These are phyloP conservation scores for Malus hybrid DNA, from an alignment of 331 rosid species.

Conservation along the genomic window DNA sequence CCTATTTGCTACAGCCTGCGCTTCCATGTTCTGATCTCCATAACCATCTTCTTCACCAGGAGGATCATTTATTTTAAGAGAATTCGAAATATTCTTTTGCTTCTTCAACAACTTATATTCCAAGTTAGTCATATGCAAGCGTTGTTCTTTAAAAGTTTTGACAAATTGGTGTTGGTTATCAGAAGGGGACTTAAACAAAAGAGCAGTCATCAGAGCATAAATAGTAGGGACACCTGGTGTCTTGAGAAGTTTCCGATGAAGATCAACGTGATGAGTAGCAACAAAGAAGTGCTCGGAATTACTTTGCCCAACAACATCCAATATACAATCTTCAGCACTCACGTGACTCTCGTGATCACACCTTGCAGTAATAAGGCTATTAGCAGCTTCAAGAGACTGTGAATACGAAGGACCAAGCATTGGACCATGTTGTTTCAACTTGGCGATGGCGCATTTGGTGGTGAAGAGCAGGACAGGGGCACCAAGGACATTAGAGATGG, in stretches of 20 bases:
- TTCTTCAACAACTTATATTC: constrained; percentile 37
- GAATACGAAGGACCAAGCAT: constrained; percentile 46
- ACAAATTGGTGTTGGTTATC: constrained; percentile 50
- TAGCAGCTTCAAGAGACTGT: constrained; percentile 53
- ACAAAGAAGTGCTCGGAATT: constrained; percentile 76
- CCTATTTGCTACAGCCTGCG: constrained; percentile 16
- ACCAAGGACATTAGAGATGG: constrained; percentile 42
- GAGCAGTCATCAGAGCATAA: constrained; percentile 62
- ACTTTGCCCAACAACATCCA: constrained; percentile 55
- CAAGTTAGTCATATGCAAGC: constrained; percentile 42
- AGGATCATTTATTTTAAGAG: constrained; percentile 24
- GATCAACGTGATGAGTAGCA: constrained; percentile 63
- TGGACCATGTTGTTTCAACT: constrained; percentile 57
- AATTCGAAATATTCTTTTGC: constrained; percentile 9
- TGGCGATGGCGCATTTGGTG: constrained; percentile 69
- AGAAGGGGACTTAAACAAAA: constrained; percentile 63
- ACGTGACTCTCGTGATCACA: constrained; percentile 56
- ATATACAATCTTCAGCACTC: constrained; percentile 53
- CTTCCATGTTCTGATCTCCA: constrained; percentile 26
- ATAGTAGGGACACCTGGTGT: constrained; percentile 77
- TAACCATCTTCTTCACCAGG: constrained; percentile 24
- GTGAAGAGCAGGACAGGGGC: constrained; percentile 70
- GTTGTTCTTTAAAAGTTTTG: constrained; percentile 49
- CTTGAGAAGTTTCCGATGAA: constrained; percentile 56
- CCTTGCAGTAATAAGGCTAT: constrained; percentile 50